Base-by-base conservation (phyloP, 768 basidiomycete species). In the Boletus sp. region DNA sequence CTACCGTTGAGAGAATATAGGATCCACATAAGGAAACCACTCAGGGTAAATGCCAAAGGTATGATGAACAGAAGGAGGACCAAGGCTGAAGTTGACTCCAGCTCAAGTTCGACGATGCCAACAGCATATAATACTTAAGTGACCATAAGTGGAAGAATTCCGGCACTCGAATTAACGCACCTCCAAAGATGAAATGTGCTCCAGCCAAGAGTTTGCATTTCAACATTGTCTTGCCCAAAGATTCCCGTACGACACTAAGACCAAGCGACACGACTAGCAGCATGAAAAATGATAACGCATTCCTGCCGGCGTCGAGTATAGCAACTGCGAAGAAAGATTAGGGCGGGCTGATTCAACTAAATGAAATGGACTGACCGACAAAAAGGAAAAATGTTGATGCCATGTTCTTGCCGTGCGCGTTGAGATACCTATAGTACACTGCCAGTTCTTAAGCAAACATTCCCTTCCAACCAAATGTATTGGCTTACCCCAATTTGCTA, bases 341-440 rank as follows among this genome's bases (percentile, higher is more conserved):
- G 50, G 32, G 51, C 7, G 21, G 23, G 38, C 13, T 32, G 23
- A 30, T 29, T 15, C 8, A 29, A 19, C 19, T 19, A 19, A 17
- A 19, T 23, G 5, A 47, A 21, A 41, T 50, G 41, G n/a, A 51
- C 87, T 64, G 51, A 88, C 92, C 91, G 58, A 98, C 88, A 54
- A 98, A 89, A 41, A 99, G 84, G 74, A 98, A 96, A n/a, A 88
- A 82, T 1, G 85, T 89, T 0, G 93, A 85, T 23, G 88, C 78
- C 4, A 84, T 77, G 39, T 84, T 80, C 61, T 77, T 85, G 17
- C 86, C 89, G 58, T 93, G 89, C 2, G 87, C 87, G 68, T 98
- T 98, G 58, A 98, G 83, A 70, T 93, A 98, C 51, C 93, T 84
- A 69, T 98, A 97, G 72, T 98, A 99, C 3, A 83, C 93, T 88